Base-by-base conservation (phyloP, 441 rosid species). In the Jatropha multifida region DNA sequence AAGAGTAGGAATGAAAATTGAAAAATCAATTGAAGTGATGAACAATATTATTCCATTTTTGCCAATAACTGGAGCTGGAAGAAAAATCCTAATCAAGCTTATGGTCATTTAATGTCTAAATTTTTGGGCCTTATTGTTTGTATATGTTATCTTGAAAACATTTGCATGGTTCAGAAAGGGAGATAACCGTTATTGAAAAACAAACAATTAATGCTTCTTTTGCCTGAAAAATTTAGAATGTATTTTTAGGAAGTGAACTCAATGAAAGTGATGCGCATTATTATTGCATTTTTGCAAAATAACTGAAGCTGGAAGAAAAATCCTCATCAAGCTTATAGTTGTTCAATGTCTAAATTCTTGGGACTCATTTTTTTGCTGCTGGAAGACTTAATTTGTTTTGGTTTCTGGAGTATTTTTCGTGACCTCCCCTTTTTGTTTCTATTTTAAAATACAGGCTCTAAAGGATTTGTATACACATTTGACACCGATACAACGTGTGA, bases 401-500 rank as follows among this genome's bases (percentile, higher is more conserved):
- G 18, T 38, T 38, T 56, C 15, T 71, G 27, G 67, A 48, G 75
- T 55, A 54, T 52, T 63, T 60, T 44, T 62, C 67, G 66, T 69
- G 65, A 55, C 17, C 71, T 74, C 5, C 10, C 37, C 7, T 61
- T 56, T 38, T 74, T 72, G n/a, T 74, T 70, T 10, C 18, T 59
- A 6, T 67, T 65, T 44, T 73, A 74, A 23, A 72, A 74, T 77
- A 78, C 89, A 93, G 98, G 96, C 97, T 65, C 79, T 90, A 67
- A 89, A 89, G 86, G 89, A 92, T 79, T 81, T 94, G 76, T 96
- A 92, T 79, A 85, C 90, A 2, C 92, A 85, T 78, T 85, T 96
- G 79, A 89, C 93, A 62, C 97, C 99, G 4, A 91, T 90, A 71
- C 99, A 96, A 74, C 97, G 98, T 68, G 94, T 96, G 82, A 86